Percentiles rank a stretch among this genome's conserved stretches.
phyloP scores from a whole-genome alignment of 495 filamentous ascomycete genomes.

The Talaromyces liani region DNA sequence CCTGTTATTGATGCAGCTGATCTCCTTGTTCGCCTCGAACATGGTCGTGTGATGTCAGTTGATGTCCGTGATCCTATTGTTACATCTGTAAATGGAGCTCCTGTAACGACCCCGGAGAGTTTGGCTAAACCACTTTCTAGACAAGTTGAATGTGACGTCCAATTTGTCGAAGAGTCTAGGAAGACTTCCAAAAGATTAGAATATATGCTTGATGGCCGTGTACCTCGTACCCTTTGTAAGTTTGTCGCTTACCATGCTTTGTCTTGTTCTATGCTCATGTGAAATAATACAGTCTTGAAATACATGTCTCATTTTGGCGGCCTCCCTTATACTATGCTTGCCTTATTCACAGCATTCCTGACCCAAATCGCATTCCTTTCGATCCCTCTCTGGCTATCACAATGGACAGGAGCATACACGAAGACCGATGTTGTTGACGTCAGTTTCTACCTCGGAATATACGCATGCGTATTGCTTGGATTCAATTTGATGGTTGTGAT shows the following conservation, averaged over 20 bases:
- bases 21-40: slow-evolving; percentile 25
- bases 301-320: slow-evolving; percentile 20
- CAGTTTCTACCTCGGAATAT: neutral
- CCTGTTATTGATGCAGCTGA: neutral
- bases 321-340: neutral
- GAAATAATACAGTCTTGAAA: slow-evolving; percentile 11
- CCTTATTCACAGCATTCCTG: neutral
- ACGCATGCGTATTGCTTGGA: neutral
- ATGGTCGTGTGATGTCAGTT: slow-evolving; percentile 21
- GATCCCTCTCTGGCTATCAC: neutral
- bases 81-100: neutral
- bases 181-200: neutral
- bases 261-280: neutral
- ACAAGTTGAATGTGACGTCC: neutral
- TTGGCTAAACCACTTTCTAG: neutral
- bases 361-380: neutral
- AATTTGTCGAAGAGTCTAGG: neutral
- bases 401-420: neutral
- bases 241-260: neutral
- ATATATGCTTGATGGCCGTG: slow-evolving; percentile 15
- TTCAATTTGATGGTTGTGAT: neutral
- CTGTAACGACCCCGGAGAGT: neutral
- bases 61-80: neutral
- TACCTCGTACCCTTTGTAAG: slow-evolving; percentile 19
- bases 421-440: neutral